Percentiles rank a stretch among this genome's conserved stretches.
Conservation (phyloP, 2,329 filamentous ascomycete species). For the Clarireedia paspali region DNA sequence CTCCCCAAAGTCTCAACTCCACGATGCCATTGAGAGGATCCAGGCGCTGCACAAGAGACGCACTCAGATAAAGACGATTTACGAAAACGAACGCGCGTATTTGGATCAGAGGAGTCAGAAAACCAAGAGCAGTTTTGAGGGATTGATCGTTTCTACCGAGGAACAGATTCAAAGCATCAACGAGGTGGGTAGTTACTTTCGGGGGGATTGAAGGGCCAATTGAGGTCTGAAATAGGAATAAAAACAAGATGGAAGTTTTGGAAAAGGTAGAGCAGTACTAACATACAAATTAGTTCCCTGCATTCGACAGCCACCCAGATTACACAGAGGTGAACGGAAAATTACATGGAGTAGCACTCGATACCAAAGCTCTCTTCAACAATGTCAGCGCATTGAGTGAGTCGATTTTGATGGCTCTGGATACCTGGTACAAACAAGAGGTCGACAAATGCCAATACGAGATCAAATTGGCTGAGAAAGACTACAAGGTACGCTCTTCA, state of each 20-base stretch:
- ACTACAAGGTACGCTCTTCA: conserved; percentile 3
- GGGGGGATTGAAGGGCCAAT: neutral
- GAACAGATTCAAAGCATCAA: conserved; percentile 12
- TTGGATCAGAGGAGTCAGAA: conserved; percentile 8
- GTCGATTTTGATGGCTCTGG: conserved; percentile 5
- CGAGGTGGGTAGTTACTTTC: neutral
- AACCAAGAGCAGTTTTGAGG: conserved; percentile 8
- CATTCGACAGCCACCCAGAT: conserved; percentile 10
- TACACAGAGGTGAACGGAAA: conserved; percentile 10
- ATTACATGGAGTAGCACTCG: conserved; percentile 2
- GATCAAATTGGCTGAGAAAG: conserved; percentile 7
- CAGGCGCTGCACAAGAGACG: conserved; percentile 6
- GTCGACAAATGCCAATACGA: conserved; percentile 5
- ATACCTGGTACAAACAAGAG: conserved; percentile 9
- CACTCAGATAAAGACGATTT: conserved; percentile 2
- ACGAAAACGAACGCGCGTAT: conserved; percentile 8
- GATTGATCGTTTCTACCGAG: conserved; percentile 8
- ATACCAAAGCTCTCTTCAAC: conserved; percentile 8
- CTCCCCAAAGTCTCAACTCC: conserved; percentile 4
- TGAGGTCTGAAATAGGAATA: too few relatives aligned
- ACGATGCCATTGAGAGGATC: conserved; percentile 8
- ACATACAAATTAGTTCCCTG: neutral
- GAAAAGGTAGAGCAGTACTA: neutral
- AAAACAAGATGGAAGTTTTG: neutral
- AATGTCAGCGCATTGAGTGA: conserved; percentile 7